A percentile compares a stretch with the other conserved stretches of the same genome.
phyloP scores from a whole-genome alignment of 2,329 filamentous ascomycete species.

The Cercospora canescens region DNA sequence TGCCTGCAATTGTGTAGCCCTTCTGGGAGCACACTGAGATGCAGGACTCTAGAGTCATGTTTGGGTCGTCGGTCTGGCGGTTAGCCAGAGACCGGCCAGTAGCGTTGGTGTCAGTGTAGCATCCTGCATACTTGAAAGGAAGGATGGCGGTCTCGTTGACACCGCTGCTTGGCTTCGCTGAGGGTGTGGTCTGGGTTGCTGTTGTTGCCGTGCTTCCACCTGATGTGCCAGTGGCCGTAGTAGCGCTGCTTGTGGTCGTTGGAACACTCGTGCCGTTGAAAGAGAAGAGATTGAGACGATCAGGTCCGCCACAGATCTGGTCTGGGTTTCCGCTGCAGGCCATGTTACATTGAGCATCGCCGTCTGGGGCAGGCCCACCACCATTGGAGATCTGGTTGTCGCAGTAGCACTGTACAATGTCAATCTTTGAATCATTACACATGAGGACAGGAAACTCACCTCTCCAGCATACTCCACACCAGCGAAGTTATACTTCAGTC shows the following conservation, averaged over 20 bases:
- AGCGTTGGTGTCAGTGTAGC: constrained; percentile 30
- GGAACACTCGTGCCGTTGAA: constrained; percentile 23
- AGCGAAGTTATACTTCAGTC: constrained; percentile 35
- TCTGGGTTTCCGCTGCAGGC: constrained; percentile 29
- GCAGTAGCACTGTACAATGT: constrained; percentile 31
- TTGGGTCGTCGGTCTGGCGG: constrained; percentile 19
- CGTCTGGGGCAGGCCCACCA: constrained; percentile 26
- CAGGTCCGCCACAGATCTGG: constrained; percentile 33
- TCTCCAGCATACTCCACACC: constrained; percentile 31
- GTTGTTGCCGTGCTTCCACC: not conserved
- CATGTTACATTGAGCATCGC: constrained; percentile 32
- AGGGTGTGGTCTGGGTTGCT: constrained; percentile 24
- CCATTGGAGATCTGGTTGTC: constrained; percentile 30
- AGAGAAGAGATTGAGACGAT: constrained; percentile 32
- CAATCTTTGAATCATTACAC: constrained; percentile 12
- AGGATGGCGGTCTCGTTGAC: constrained; percentile 28
- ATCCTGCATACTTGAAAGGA: constrained; percentile 27
- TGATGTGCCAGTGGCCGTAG: not conserved
- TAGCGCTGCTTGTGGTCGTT: constrained; percentile 2
- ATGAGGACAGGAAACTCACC: not conserved
- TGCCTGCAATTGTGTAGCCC: constrained; percentile 37
- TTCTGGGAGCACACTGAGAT: constrained; percentile 29
- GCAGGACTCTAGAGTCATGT: constrained; percentile 30
- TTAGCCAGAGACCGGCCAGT: constrained; percentile 21
- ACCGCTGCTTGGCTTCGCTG: constrained; percentile 23